phyloP scores from a whole-genome alignment of 306 rosid genomes.

The Acmispon strigosus region DNA sequence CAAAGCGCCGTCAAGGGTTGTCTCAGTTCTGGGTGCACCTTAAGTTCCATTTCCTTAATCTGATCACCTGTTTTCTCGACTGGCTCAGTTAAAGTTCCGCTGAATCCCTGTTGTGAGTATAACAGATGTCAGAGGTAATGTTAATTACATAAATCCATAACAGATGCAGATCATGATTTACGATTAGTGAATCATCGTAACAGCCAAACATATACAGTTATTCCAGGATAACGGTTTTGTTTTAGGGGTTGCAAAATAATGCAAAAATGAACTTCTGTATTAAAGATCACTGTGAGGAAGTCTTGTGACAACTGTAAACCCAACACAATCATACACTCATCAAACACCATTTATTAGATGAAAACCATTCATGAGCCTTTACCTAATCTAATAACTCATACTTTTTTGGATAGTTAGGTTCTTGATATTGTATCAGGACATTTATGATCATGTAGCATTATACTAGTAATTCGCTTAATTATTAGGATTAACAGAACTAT shows the following conservation, averaged over 20 bases:
- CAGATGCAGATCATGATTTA: not conserved
- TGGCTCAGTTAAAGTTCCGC: conserved; percentile 84
- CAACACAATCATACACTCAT: too few relatives aligned
- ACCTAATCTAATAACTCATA: too few relatives aligned
- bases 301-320: too few relatives aligned
- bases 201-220: too few relatives aligned
- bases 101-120: conserved; percentile 63
- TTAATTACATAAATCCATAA: too few relatives aligned
- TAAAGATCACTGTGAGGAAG: too few relatives aligned
- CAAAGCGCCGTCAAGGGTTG: conserved; percentile 68
- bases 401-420: not conserved
- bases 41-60: conserved; percentile 76
- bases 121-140: too few relatives aligned
- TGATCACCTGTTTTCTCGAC: conserved; percentile 75
- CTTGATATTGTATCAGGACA: not conserved
- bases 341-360: too few relatives aligned
- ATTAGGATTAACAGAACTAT: not conserved
- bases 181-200: not conserved
- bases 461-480: not conserved
- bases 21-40: conserved; percentile 69
- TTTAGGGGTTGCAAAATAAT: too few relatives aligned
- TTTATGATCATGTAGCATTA: not conserved
- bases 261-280: too few relatives aligned
- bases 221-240: too few relatives aligned
- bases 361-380: too few relatives aligned